These are phyloP conservation scores for Pisolithus orientalis DNA, from an alignment of 768 basidiomycete species.

Conservation along the genomic window DNA sequence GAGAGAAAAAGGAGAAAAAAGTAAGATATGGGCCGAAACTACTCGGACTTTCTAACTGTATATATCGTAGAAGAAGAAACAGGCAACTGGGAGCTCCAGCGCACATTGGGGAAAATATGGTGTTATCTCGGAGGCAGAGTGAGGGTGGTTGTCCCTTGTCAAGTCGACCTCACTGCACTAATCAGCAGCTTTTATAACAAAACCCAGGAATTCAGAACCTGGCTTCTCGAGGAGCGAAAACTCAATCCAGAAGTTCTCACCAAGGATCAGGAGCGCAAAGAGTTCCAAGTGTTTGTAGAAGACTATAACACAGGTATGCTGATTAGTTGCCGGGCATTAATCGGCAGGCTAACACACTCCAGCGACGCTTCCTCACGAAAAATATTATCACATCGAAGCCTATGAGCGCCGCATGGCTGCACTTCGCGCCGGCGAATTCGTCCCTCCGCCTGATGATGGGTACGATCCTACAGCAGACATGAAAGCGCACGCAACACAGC, in stretches of 20 bases:
- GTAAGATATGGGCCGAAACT: constrained; percentile 25
- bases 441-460: constrained; percentile 61
- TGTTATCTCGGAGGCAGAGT: constrained; percentile 82
- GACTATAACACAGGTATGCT: constrained; percentile 73
- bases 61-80: constrained; percentile 50
- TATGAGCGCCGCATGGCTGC: constrained; percentile 84
- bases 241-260: constrained; percentile 85
- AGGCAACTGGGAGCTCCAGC: constrained; percentile 37
- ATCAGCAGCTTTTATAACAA: constrained; percentile 67
- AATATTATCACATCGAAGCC: constrained; percentile 87
- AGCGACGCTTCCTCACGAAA: constrained; percentile 93
- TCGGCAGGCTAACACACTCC: constrained; percentile 1
- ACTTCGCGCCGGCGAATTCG: constrained; percentile 74
- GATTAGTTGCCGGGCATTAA: background rate
- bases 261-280: constrained; percentile 81
- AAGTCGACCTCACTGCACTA: constrained; percentile 10
- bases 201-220: constrained; percentile 80
- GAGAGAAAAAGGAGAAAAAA: constrained; percentile 69
- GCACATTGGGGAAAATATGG: constrained; percentile 89
- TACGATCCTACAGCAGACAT: constrained; percentile 87
- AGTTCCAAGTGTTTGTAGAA: constrained; percentile 77
- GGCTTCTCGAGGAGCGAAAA: constrained; percentile 90
- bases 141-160: constrained; percentile 25
- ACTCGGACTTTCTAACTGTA: background rate
- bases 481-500: constrained; percentile 62